phyloP scores from a whole-genome alignment of 2,329 filamentous ascomycete species.

The Plectosphaerella cucumerina region DNA sequence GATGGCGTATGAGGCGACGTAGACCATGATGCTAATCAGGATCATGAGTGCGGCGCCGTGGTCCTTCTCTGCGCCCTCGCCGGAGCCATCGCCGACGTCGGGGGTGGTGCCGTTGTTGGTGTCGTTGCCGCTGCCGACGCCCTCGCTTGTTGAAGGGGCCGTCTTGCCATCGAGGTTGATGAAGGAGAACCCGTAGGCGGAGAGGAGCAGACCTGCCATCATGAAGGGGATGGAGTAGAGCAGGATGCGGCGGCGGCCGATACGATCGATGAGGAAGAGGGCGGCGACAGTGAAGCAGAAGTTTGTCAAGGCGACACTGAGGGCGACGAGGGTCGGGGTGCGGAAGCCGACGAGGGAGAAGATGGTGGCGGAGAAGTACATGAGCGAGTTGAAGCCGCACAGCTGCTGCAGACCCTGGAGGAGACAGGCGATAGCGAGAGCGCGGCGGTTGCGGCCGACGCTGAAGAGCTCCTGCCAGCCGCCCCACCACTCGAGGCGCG shows the following conservation, averaged over 20 bases:
- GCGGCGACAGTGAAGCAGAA: conserved; percentile 75
- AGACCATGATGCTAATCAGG: conserved; percentile 72
- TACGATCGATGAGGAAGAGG: conserved; percentile 70
- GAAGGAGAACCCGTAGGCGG: conserved; percentile 68
- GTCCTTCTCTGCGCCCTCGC: conserved; percentile 6
- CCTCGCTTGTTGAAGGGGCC: conserved; percentile 8
- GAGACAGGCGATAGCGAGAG: conserved; percentile 79
- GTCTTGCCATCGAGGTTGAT: conserved; percentile 40
- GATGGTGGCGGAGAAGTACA: conserved; percentile 87
- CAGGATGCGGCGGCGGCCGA: conserved; percentile 76
- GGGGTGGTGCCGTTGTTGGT: conserved; percentile 13
- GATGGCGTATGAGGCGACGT: conserved; percentile 80
- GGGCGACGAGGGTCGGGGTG: conserved; percentile 73
- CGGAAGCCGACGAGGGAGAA: conserved; percentile 74
- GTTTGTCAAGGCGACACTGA: conserved; percentile 79
- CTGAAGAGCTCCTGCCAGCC: conserved; percentile 50
- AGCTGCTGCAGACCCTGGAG: conserved; percentile 86
- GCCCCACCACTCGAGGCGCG: conserved; percentile 32
- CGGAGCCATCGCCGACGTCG: conserved; percentile 8
- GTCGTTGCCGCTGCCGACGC: conserved; percentile 9
- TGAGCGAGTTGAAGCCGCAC: conserved; percentile 85
- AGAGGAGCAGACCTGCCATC: conserved; percentile 66
- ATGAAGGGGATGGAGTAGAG: conserved; percentile 83
- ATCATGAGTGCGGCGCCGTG: conserved; percentile 50
- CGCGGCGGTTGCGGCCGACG: conserved; percentile 64